Evolutionary conservation across 768 basidiomycete genomes (phyloP).

Genomic region (Neoboletus subvelutipes): DNA sequence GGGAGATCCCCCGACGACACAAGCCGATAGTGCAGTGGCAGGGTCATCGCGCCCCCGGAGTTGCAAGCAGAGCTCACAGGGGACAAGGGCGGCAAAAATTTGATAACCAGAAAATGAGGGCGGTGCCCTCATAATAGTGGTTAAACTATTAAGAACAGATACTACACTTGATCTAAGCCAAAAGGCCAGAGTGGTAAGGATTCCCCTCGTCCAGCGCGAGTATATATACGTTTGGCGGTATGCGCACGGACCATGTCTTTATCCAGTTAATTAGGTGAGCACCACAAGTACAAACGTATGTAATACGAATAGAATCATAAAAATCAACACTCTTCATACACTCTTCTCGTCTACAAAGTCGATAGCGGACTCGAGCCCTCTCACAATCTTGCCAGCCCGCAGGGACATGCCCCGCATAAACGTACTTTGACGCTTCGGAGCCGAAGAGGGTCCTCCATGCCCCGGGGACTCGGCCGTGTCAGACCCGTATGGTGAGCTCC

Average conservation of each 20-base stretch:
- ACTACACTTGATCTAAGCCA: slow-evolving; percentile 76
- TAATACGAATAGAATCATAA: not conserved
- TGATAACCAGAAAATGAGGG: slow-evolving; percentile 56
- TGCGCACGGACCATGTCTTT: slow-evolving; percentile 23
- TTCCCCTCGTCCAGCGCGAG: accelerated
- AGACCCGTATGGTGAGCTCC: slow-evolving; percentile 10
- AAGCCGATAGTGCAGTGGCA: slow-evolving; percentile 45
- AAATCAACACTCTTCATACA: not conserved
- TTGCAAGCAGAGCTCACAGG: slow-evolving; percentile 42
- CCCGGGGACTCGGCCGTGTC: slow-evolving; percentile 9
- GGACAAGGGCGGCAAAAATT: slow-evolving; percentile 33
- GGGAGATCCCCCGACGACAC: slow-evolving; percentile 61
- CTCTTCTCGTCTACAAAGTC: slow-evolving; percentile 40
- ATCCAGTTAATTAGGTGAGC: not conserved
- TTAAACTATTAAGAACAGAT: slow-evolving; percentile 67
- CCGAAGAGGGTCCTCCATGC: slow-evolving; percentile 8
- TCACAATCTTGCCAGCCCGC: slow-evolving; percentile 37
- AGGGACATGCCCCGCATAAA: slow-evolving; percentile 36
- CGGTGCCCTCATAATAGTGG: slow-evolving; percentile 59
- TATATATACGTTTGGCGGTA: slow-evolving; percentile 10
- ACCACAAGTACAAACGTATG: not conserved
- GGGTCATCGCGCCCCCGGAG: slow-evolving; percentile 41
- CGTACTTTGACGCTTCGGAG: slow-evolving; percentile 27
- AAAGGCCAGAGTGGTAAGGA: slow-evolving; percentile 46
- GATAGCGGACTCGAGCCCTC: slow-evolving; percentile 39